Evolutionary conservation across 495 filamentous ascomycete genomes (phyloP), one percentile per base, ranked within the genome.

Genomic region (Clavariopsis aquatica): DNA sequence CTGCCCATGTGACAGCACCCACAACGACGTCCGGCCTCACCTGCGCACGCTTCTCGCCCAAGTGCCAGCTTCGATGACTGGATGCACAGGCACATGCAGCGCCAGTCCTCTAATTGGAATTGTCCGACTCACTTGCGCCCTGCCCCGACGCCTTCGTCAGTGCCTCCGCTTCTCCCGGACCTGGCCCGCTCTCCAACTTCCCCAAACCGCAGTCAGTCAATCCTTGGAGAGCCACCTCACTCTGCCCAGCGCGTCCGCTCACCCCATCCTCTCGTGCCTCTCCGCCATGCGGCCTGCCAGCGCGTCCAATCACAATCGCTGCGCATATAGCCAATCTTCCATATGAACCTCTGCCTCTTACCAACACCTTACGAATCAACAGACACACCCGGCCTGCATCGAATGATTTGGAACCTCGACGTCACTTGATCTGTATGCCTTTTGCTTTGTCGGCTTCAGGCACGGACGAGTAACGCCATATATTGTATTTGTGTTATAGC

Each of bases 381-480:
- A 26, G 7, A 46, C 29, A 47, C 58, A 26, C 28, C 58, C 15
- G 6, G 31, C 31, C 6, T 34, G 38, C 38, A 43, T n/a, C 38
- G 15, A 43, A 47, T 58, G 54, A 65, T 65, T 65, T 65, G 62
- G 62, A 58, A 65, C 13, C 34, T 47, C 31, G 15, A 59, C 54
- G 61, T 64, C 61, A 64, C 61, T 52, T 64, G 53, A 64, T 49
- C 22, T 15, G 36, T 8, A 29, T 52, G 49, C 52, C n/a, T 57
- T 20, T 57, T 12, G n/a, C n/a, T 23, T 27, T 26, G 5, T 22
- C 23, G 17, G 38, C 38, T 43, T 43, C 38, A 43, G 13, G 38
- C 38, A 10, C 24, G 49, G 31, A 26, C 26, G 6, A 31, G 49
- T 29, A 52, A 29, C 31, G 17, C 29, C 22, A 52, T 17, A 24